Percentiles rank a stretch among this genome's conserved stretches.
phyloP scores from a whole-genome alignment of 768 basidiomycete species.

The Tephrocybe sp. region DNA sequence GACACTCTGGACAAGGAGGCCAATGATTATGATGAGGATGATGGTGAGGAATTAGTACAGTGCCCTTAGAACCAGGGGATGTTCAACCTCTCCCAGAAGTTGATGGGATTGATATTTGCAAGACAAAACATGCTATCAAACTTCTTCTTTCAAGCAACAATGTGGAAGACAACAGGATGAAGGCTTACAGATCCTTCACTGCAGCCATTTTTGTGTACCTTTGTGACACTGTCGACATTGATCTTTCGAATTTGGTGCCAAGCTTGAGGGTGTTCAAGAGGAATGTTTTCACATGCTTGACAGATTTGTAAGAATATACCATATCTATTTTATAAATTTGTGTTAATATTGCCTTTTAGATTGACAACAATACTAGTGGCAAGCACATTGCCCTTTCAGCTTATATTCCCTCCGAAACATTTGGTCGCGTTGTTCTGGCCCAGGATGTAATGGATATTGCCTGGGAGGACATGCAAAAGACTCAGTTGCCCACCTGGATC shows the following conservation, averaged over 20 bases:
- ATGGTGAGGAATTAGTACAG: no score
- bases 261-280: neutral
- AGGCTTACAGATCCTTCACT: conserved; percentile 6
- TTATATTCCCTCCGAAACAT: neutral
- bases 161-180: neutral
- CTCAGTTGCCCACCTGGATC: conserved; percentile 26
- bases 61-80: neutral
- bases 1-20: no score
- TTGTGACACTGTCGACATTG: conserved; percentile 6
- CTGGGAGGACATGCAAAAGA: conserved; percentile 24
- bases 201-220: conserved; percentile 7
- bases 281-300: conserved; percentile 10
- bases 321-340: neutral
- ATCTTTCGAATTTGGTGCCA: neutral
- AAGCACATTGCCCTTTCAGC: neutral
- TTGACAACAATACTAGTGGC: neutral
- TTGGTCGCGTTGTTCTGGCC: conserved; percentile 23
- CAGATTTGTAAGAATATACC: conserved; percentile 1
- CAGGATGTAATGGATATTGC: conserved; percentile 26
- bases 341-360: neutral
- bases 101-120: neutral
- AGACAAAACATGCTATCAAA: no score
- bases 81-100: neutral
- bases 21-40: no score
- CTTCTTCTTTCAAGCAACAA: no score